phyloP scores from a whole-genome alignment of 805 yeast genomes.

The Kazachstania viticola region DNA sequence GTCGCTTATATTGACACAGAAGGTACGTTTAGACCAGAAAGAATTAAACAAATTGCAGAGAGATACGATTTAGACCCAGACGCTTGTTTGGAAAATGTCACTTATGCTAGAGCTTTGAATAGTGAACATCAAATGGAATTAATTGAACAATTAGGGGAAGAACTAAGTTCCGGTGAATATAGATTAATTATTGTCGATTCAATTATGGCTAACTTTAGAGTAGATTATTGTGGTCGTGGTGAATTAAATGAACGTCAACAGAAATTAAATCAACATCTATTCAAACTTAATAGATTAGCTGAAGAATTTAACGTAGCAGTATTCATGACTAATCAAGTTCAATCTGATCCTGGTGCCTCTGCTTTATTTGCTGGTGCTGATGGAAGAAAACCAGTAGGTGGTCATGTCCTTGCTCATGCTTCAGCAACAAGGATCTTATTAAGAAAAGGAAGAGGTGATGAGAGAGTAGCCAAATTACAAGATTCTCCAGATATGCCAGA shows the following conservation, averaged over 20 bases:
- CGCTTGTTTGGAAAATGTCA: slow-evolving; percentile 56
- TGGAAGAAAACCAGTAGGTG: slow-evolving; percentile 77
- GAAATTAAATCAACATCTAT: slow-evolving; percentile 48
- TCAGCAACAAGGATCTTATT: slow-evolving; percentile 66
- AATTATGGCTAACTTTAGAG: slow-evolving; percentile 69
- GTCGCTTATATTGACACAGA: slow-evolving; percentile 73
- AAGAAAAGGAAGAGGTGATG: slow-evolving; percentile 70
- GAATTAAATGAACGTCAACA: slow-evolving; percentile 70
- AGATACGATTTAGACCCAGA: slow-evolving; percentile 60
- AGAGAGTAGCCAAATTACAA: slow-evolving; percentile 67
- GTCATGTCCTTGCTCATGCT: slow-evolving; percentile 73
- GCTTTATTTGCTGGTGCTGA: slow-evolving; percentile 71
- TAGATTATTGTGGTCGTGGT: slow-evolving; percentile 70
- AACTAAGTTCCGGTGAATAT: slow-evolving; percentile 57
- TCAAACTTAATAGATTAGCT: slow-evolving; percentile 45
- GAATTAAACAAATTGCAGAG: slow-evolving; percentile 52
- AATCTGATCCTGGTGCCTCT: slow-evolving; percentile 76
- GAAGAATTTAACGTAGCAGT: slow-evolving; percentile 74
- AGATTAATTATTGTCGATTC: slow-evolving; percentile 55
- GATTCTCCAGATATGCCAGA: slow-evolving; percentile 81
- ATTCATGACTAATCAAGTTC: slow-evolving; percentile 67
- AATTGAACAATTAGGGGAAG: slow-evolving; percentile 52
- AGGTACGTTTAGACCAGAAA: slow-evolving; percentile 71
- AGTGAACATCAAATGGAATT: slow-evolving; percentile 73
- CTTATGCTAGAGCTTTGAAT: slow-evolving; percentile 65